Conservation (phyloP, 2,329 filamentous ascomycete species). For the Bertia moriformis region DNA sequence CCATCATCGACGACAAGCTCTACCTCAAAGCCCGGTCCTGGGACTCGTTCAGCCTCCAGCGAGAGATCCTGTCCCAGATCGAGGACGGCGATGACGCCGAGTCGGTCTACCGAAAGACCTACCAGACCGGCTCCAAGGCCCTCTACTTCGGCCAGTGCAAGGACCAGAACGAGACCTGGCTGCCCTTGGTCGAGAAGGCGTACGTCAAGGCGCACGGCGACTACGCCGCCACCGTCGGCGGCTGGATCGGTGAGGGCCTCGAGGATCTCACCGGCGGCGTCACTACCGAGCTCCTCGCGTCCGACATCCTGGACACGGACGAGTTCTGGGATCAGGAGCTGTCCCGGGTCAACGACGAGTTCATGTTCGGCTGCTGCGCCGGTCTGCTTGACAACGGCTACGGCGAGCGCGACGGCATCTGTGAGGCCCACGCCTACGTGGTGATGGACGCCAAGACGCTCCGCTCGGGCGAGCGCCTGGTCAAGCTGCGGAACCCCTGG, state of each 20-base stretch:
- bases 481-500: slow-evolving; percentile 47
- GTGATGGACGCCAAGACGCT: slow-evolving; percentile 41
- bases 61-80: slow-evolving; percentile 60
- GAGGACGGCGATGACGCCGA: slow-evolving; percentile 56
- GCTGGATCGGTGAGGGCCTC: slow-evolving; percentile 49
- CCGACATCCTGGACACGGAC: slow-evolving; percentile 64
- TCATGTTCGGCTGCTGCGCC: slow-evolving; percentile 58
- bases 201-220: slow-evolving; percentile 76
- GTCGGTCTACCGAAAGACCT: slow-evolving; percentile 53
- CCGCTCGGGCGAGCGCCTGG: slow-evolving; percentile 34
- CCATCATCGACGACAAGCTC: slow-evolving; percentile 81
- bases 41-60: slow-evolving; percentile 63
- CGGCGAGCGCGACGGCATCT: slow-evolving; percentile 41
- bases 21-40: slow-evolving; percentile 72
- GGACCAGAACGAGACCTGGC: slow-evolving; percentile 69
- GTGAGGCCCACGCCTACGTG: slow-evolving; percentile 43
- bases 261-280: slow-evolving; percentile 55
- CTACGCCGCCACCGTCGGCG: slow-evolving; percentile 55
- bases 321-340: slow-evolving; percentile 74
- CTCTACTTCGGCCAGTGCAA: slow-evolving; percentile 67
- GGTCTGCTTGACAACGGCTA: slow-evolving; percentile 50
- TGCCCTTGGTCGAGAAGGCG: slow-evolving; percentile 67
- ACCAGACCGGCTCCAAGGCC: slow-evolving; percentile 63
- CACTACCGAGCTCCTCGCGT: slow-evolving; percentile 52
- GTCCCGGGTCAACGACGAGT: slow-evolving; percentile 66